These are phyloP conservation scores for Xerocomus spinulosus DNA, from an alignment of 768 basidiomycete species.

Conservation along the genomic window DNA sequence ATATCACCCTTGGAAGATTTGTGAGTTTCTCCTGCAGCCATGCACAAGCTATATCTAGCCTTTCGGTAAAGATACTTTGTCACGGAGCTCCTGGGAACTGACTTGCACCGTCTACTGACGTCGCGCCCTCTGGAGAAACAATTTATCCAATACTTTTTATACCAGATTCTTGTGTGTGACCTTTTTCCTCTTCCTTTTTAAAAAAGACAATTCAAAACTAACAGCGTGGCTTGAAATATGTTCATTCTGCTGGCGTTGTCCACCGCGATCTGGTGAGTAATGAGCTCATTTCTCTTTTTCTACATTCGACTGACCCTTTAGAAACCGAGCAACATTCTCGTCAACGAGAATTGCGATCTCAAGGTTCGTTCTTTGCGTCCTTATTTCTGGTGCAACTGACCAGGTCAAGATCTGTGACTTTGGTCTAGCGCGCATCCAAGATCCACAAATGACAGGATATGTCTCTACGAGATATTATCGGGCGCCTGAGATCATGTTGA, in stretches of 20 bases:
- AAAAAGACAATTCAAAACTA: conserved; percentile 6
- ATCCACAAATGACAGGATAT: conserved; percentile 99
- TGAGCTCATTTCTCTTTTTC: not conserved
- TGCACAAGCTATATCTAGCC: not conserved
- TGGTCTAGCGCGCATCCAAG: conserved; percentile 96
- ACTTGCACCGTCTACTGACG: conserved; percentile 94
- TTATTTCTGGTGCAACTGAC: conserved; percentile 3
- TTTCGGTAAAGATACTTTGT: conserved; percentile 81
- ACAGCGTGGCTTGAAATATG: conserved; percentile 97
- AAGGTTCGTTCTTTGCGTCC: conserved; percentile 51
- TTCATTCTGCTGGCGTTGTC: conserved; percentile 98
- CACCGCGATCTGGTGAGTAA: conserved; percentile 85
- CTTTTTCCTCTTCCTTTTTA: not conserved
- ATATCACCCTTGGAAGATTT: conserved; percentile 99
- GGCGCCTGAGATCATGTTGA: conserved; percentile 99
- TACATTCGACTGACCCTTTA: conserved; percentile 22
- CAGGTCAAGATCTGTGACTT: conserved; percentile 89
- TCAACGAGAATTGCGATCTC: conserved; percentile 99
- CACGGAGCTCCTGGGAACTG: conserved; percentile 96
- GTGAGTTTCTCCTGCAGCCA: conserved; percentile 42
- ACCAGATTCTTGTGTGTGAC: conserved; percentile 84
- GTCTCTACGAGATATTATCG: conserved; percentile 99
- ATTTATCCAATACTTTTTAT: conserved; percentile 99
- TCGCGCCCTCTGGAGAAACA: conserved; percentile 98
- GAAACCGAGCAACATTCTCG: conserved; percentile 99